A percentile compares a stretch with the other conserved stretches of the same genome.
Conservation (phyloP, 2,329 filamentous ascomycete species). For the Claviceps fusiformis region DNA sequence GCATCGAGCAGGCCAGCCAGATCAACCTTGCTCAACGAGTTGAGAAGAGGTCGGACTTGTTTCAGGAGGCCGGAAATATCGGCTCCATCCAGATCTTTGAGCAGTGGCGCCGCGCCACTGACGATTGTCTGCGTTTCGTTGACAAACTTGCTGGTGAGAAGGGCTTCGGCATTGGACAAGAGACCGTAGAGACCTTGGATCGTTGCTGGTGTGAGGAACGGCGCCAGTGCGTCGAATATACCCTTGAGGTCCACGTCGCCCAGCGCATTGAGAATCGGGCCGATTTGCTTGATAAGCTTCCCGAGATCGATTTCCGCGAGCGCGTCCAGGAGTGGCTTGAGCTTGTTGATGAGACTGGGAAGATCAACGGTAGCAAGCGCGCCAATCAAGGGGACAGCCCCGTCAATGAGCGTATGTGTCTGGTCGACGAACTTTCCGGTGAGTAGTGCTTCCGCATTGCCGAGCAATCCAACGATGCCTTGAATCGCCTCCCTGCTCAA, state of each 20-base stretch:
- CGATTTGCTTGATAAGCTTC: constrained; percentile 14
- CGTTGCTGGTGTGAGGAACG: constrained; percentile 20
- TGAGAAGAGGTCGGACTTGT: constrained; percentile 22
- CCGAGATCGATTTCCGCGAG: constrained; percentile 18
- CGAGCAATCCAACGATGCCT: constrained; percentile 20
- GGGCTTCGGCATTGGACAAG: constrained; percentile 23
- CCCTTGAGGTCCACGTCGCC: constrained; percentile 20
- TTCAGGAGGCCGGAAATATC: constrained; percentile 24
- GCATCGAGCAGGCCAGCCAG: constrained; percentile 19
- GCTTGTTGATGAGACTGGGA: constrained; percentile 15
- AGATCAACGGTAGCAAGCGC: constrained; percentile 23
- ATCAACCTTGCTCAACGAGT: constrained; percentile 21
- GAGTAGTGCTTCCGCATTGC: constrained; percentile 22
- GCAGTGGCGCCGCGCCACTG: constrained; percentile 22
- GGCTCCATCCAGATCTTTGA: constrained; percentile 21
- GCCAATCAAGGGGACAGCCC: constrained; percentile 22
- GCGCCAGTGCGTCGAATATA: constrained; percentile 19
- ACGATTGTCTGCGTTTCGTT: constrained; percentile 27
- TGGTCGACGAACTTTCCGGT: constrained; percentile 18
- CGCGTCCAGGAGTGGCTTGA: constrained; percentile 17
- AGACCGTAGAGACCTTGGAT: constrained; percentile 23
- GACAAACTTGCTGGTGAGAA: constrained; percentile 25
- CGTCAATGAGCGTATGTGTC: constrained; percentile 18
- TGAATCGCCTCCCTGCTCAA: constrained; percentile 19
- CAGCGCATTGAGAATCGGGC: constrained; percentile 17